Percentiles rank a stretch among this genome's conserved stretches.
Evolutionary conservation across 164 flowering plant species (phyloP).

Genomic region (Aristolochia californica): DNA sequence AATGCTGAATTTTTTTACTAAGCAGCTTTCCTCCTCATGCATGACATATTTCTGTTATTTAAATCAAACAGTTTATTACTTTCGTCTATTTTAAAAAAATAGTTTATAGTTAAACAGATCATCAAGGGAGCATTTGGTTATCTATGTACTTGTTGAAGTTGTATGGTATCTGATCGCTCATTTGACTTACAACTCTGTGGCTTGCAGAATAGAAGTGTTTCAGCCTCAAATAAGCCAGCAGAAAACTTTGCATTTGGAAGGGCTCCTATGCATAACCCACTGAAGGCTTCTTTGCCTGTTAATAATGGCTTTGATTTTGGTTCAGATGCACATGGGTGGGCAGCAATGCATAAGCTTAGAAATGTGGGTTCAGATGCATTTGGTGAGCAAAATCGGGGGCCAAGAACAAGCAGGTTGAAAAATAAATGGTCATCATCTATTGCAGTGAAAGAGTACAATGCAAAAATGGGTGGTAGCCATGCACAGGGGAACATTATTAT

Average conservation of each 20-base stretch:
- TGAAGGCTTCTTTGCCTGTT: conserved; percentile 26
- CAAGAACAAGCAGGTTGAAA: conserved; percentile 43
- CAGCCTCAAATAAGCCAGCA: conserved; percentile 22
- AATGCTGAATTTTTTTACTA: too few relatives aligned
- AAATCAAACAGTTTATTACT: too few relatives aligned
- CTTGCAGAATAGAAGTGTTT: conserved; percentile 37
- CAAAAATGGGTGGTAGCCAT: conserved; percentile 37
- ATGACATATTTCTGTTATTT: too few relatives aligned
- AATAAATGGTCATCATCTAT: conserved; percentile 24
- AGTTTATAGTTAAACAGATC: too few relatives aligned
- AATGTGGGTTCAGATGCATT: conserved; percentile 29
- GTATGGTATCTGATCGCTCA: too few relatives aligned
- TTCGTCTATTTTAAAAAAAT: too few relatives aligned
- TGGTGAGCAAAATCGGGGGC: conserved; percentile 62
- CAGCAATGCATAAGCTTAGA: conserved; percentile 27
- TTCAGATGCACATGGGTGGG: conserved; percentile 23
- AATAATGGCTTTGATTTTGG: conserved; percentile 28
- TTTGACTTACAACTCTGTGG: background rate
- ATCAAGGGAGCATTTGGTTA: too few relatives aligned
- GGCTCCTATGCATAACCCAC: conserved; percentile 20
- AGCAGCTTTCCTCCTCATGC: too few relatives aligned
- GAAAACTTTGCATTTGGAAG: conserved; percentile 29
- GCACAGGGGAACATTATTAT: conserved; percentile 48
- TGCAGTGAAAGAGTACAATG: conserved; percentile 43
- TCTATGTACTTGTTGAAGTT: too few relatives aligned